These are phyloP conservation scores for Alternaria viburni DNA, from an alignment of 2,329 filamentous ascomycete genomes.

Conservation along the genomic window DNA sequence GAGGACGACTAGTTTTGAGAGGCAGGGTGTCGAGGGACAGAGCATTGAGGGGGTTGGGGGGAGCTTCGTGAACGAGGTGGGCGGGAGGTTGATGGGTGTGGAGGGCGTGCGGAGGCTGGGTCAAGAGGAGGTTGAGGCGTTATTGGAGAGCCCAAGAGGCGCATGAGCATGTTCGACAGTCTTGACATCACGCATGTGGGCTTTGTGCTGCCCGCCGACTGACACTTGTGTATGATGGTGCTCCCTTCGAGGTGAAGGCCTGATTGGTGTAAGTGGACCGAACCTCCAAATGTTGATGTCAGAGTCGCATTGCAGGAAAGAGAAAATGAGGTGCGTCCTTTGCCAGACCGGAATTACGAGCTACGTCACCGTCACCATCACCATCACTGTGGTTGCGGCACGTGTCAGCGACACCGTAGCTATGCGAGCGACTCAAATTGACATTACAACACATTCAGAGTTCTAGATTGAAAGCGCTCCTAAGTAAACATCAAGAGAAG, in stretches of 20 bases:
- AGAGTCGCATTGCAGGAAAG: not conserved
- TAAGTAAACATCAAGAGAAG: not conserved
- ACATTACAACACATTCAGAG: not conserved
- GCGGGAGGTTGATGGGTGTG: slow-evolving; percentile 29
- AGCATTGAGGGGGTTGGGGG: slow-evolving; percentile 49
- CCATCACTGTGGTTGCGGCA: not conserved
- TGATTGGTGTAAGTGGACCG: not conserved
- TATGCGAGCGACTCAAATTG: not conserved
- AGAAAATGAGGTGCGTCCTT: not conserved
- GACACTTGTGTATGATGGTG: not conserved
- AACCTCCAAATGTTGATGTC: not conserved
- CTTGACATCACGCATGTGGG: not conserved
- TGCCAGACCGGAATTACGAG: not conserved
- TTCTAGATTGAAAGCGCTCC: not conserved
- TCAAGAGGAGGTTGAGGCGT: slow-evolving; percentile 18
- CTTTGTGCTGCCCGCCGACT: not conserved
- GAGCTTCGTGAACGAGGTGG: slow-evolving; percentile 52
- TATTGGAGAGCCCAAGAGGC: not conserved
- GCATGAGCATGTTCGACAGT: not conserved
- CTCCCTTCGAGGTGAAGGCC: not conserved
- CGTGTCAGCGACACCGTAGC: not conserved
- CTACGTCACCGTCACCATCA: not conserved
- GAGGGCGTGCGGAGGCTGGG: slow-evolving; percentile 27
- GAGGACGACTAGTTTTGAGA: slow-evolving; percentile 74
- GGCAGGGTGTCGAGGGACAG: slow-evolving; percentile 53